A percentile compares a stretch with the other conserved stretches of the same genome.
Conservation (phyloP, 208 protist genomes). For the Wallacemonas collosoma region DNA sequence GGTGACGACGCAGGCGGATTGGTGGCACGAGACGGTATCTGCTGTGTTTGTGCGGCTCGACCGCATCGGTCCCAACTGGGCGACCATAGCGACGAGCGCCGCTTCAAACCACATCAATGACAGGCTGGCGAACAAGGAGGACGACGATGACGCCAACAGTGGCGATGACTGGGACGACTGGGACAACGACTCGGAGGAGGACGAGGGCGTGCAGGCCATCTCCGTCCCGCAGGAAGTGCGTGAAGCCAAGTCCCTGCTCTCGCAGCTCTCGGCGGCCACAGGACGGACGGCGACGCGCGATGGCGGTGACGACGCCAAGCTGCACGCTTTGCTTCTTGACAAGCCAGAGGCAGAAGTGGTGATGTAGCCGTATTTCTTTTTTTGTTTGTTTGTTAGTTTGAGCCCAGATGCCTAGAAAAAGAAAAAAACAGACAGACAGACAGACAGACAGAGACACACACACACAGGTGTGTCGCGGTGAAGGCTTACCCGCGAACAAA, state of each 20-base stretch:
- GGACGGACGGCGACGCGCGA: conserved; percentile 9
- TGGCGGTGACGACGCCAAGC: conserved; percentile 15
- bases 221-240: conserved; percentile 36
- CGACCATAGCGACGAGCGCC: neutral
- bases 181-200: conserved; percentile 32
- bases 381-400: neutral
- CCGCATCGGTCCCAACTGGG: conserved; percentile 32
- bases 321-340: conserved; percentile 18
- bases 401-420: neutral
- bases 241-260: conserved; percentile 28
- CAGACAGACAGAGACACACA: too few species aligned
- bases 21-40: conserved; percentile 25
- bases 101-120: neutral
- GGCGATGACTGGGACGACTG: conserved; percentile 53
- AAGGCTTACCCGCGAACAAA: too few species aligned
- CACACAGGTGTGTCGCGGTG: too few species aligned
- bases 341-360: neutral
- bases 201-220: conserved; percentile 36
- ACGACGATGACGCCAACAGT: neutral
- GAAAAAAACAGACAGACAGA: conserved; percentile 1
- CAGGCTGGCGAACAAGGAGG: neutral
- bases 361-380: neutral
- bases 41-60: conserved; percentile 37
- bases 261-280: conserved; percentile 15
- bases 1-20: conserved; percentile 21